Base-by-base conservation (phyloP, 441 rosid species). In the Arabidopsis hybrid region DNA sequence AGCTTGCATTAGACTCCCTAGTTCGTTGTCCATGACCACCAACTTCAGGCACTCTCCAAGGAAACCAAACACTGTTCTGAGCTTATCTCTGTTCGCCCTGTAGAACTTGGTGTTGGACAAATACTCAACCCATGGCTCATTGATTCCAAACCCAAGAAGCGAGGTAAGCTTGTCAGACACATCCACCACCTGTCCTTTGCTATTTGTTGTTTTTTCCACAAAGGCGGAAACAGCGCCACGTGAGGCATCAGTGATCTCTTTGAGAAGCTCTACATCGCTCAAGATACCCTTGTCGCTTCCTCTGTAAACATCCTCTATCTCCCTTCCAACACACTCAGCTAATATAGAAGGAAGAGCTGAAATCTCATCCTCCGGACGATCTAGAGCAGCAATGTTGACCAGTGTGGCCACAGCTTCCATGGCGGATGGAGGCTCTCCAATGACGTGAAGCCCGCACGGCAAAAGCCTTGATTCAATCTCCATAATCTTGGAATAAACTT, bases 351-450 rank as follows among this genome's bases (percentile, higher is more conserved):
- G 99, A 60, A 95, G 89, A 1, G 96, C 83, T 17, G 85, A 69
- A 53, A 95, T 92, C 26, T 73, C 88, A 0, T 93, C 99, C 56
- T 95, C 98, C 1, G 91, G 94, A 10, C 99, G 97, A 74, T 95
- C 88, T 36, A 95, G 63, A 1, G 98, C 98, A 29, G 99, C 99
- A 68, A 95, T 95, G 76, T 95, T 95, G 7, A 95, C 99, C 46
- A 95, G 70, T n/a, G 99, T 95, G n/a, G 99, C 99, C 73, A 95
- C 86, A 16, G 98, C 99, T 84, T 95, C 99, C 89, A 93, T 71
- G 14, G 99, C 97, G 1, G 99, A 87, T 39, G 99, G 99, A 49
- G 99, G 99, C 86, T 95, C 99, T 57, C 99, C 98, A 18, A 95
- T 91, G 72, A 95, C 83, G 34, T 95, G 99, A 72, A 95, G 99